These are phyloP conservation scores for Xylaria sp. DNA, from an alignment of 495 filamentous ascomycete species.

Conservation along the genomic window DNA sequence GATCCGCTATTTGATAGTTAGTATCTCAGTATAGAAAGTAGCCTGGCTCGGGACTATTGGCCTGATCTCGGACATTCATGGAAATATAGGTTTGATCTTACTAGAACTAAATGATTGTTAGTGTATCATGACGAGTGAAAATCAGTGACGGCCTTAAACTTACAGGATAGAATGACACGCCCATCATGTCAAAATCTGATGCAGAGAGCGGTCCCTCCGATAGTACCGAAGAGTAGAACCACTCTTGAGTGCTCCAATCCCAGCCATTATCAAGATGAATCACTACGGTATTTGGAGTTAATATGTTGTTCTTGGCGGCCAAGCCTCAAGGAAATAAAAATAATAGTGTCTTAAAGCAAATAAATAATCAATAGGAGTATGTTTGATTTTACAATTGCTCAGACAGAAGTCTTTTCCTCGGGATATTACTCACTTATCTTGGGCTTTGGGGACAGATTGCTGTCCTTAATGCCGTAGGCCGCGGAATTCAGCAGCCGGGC, in stretches of 20 bases:
- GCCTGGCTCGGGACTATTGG: not conserved
- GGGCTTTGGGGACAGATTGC: conserved; percentile 59
- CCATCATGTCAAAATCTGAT: conserved; percentile 72
- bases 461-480: conserved; percentile 67
- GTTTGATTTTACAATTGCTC: not conserved
- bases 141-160: not conserved
- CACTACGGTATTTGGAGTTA: conserved; percentile 40
- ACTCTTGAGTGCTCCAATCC: conserved; percentile 68
- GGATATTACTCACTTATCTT: conserved; percentile 52
- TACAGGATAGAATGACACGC: conserved; percentile 71
- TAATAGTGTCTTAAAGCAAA: not conserved
- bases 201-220: conserved; percentile 56
- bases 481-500: conserved; percentile 68
- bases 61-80: not conserved
- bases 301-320: conserved; percentile 11
- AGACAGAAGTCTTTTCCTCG: not conserved
- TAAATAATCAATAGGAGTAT: not conserved
- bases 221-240: conserved; percentile 66
- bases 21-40: not conserved
- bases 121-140: not conserved
- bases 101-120: conserved; percentile 55
- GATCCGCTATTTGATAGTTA: conserved; percentile 40
- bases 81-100: conserved; percentile 18
- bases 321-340: not conserved
- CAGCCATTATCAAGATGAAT: conserved; percentile 76